Base-by-base conservation (phyloP, 2,329 filamentous ascomycete species). In the Paecilomyces fulvus region DNA sequence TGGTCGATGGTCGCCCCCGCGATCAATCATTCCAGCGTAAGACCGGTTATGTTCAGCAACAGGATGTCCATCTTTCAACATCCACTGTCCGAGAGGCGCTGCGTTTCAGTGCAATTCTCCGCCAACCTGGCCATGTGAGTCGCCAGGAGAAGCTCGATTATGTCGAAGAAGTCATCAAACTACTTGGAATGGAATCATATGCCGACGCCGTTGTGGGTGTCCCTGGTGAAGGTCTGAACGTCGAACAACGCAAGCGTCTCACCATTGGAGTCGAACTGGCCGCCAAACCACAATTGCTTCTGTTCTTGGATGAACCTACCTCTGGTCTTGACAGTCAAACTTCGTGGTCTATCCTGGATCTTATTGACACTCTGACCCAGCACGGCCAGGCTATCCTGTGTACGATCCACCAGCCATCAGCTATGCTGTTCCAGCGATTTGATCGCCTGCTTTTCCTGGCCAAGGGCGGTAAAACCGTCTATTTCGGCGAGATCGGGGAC, bases 1-100 rank as follows among this genome's bases (percentile, higher is more conserved):
- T 90, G 6, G 85, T 92, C 4, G 87, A 91, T 62, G 88, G 88
- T 0, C 78, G 76, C 25, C 83, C 82, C 12, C 83, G 88, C 46
- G 89, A 92, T 63, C 54, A 62, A 6, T 70, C 64, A 50, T 70
- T 72, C 58, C 69, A 67, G 30, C 63, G 70, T 0, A 67, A 67
- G 53, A 70, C 69, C 0, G 69, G 70, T 6, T 72, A 72, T 64
- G 90, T 92, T 37, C 89, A 95, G 67, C 90, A 95, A 69, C 90
- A 95, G 68, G 91, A 95, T 80, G 79, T 96, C 7, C 92, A 96
- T 70, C 77, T 95, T 43, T 80, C 86, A 49, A 95, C 90, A 0
- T 84, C 87, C 0, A 96, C 92, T 1, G 91, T 96, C 43, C 86
- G 92, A 53, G 92, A 96, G 72, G 89, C 90, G 8, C 79, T 96